Base-by-base conservation (phyloP, 1,284 basidiomycete genomes). In the Sphagnurus paluster region DNA sequence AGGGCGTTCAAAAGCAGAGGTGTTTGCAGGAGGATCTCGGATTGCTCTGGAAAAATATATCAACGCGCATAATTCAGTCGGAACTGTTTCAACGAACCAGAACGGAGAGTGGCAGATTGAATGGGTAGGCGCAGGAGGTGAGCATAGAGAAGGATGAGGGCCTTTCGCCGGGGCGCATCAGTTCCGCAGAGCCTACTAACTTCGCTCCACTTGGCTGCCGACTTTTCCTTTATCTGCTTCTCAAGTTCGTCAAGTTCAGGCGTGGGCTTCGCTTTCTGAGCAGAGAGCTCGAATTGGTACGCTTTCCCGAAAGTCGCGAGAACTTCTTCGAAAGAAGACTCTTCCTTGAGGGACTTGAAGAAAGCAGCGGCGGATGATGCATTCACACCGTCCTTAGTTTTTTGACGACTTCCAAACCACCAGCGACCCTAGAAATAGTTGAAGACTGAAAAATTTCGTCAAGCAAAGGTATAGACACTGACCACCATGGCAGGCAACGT, bases 341-440 rank as follows among this genome's bases (percentile, higher is more conserved):
- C 85, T 61, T 98, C 96, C 33, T 80, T 83, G 21, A 98, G 63
- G 13, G 78, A 73, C 64, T 91, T 91, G 82, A 98, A 99, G 74
- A 95, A 97, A 1, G 78, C 74, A 39, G 93, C 86, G 1, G 96
- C 96, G 0, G 93, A 93, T 35, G 74, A 75, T 39, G 88, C 85
- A 54, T 93, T 76, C 43, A 98, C 79, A 34, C 93, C 93, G 58
- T 99, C 97, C 65, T 98, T 97, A 23, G 97, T 99, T 64, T 84
- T 86, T 53, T 85, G 79, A 45, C 91, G 80, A 56, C 87, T 92
- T 13, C 93, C 92, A 64, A 98, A 99, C 97, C 97, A 99, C 97
- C 97, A 99, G 44, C 84, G 81, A 16, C 92, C 90, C 84, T 87
- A 54, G 14, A 39, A 28, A 14, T 30, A 9, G 10, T 36, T 48